Conservation (phyloP, 768 basidiomycete species). For the Lactarius indigo region DNA sequence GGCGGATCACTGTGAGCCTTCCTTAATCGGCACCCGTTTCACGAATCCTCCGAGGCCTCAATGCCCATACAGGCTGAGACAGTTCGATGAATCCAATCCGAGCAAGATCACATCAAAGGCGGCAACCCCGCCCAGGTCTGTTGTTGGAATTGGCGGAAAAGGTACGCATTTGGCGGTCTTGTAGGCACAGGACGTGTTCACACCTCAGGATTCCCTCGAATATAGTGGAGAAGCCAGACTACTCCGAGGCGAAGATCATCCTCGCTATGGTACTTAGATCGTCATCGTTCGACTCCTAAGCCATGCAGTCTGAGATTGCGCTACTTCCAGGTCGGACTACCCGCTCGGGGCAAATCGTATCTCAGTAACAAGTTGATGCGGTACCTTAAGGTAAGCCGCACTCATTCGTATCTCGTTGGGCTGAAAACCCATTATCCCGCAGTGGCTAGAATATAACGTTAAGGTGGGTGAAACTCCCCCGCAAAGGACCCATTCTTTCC, state of each 20-base stretch:
- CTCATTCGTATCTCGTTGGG: not conserved
- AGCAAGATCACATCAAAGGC: constrained; percentile 71
- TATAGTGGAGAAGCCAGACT: constrained; percentile 92
- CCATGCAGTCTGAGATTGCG: not conserved
- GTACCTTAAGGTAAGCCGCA: constrained; percentile 70
- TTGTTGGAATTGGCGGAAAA: constrained; percentile 87
- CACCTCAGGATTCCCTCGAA: constrained; percentile 6
- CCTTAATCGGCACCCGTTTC: not conserved
- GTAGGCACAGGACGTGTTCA: not conserved
- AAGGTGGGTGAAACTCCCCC: constrained; percentile 48
- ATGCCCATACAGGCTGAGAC: constrained; percentile 55
- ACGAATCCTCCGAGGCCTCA: not conserved
- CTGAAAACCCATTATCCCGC: constrained; percentile 8
- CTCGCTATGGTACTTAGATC: constrained; percentile 77
- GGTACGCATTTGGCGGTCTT: constrained; percentile 41
- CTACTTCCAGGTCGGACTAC: constrained; percentile 75
- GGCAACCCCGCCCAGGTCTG: constrained; percentile 75
- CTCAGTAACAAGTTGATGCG: constrained; percentile 97
- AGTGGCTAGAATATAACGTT: constrained; percentile 99
- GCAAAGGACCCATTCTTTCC: not conserved
- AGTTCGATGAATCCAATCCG: constrained; percentile 71
- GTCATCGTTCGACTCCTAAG: not conserved
- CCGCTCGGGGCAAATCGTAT: constrained; percentile 98
- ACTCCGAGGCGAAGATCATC: constrained; percentile 97
- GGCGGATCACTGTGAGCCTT: constrained; percentile 66